Percentiles rank a stretch among this genome's conserved stretches.
Conservation (phyloP, 192 early-diverging fungal species). For the Spinellus fusiger region DNA sequence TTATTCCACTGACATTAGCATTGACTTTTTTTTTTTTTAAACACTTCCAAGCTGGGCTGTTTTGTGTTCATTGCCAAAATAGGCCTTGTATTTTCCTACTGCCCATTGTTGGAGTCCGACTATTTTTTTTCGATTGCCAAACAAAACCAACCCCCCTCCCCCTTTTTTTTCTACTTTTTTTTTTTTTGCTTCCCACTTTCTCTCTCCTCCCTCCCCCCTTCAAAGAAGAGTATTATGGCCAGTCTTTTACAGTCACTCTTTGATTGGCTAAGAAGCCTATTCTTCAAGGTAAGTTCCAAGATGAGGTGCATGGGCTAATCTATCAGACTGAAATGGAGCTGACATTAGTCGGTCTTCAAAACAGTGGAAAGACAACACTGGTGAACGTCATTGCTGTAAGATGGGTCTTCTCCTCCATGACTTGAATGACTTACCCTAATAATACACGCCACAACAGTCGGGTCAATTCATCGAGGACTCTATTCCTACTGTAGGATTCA, state of each 20-base stretch:
- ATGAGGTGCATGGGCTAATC: background rate
- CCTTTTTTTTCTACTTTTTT: background rate
- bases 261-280: slow-evolving; percentile 72
- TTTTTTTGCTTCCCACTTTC: background rate
- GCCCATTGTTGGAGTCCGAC: background rate
- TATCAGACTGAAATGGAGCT: slow-evolving; percentile 78
- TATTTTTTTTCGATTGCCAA: background rate
- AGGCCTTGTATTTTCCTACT: background rate
- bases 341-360: slow-evolving; percentile 81
- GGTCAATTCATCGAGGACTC: slow-evolving; percentile 80
- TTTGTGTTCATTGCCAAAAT: background rate
- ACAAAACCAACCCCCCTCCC: background rate
- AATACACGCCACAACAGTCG: slow-evolving; percentile 34
- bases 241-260: slow-evolving; percentile 51
- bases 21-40: too few relatives aligned
- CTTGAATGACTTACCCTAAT: background rate
- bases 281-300: slow-evolving; percentile 80
- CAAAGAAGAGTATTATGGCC: slow-evolving; percentile 37
- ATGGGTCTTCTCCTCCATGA: slow-evolving; percentile 1
- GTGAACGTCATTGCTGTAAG: slow-evolving; percentile 82
- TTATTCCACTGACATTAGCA: too few relatives aligned
- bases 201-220: background rate
- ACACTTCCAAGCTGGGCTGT: background rate
- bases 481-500: slow-evolving; percentile 99
- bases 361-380: slow-evolving; percentile 82